phyloP scores from a whole-genome alignment of 768 basidiomycete genomes.

The Boletus speciosus region DNA sequence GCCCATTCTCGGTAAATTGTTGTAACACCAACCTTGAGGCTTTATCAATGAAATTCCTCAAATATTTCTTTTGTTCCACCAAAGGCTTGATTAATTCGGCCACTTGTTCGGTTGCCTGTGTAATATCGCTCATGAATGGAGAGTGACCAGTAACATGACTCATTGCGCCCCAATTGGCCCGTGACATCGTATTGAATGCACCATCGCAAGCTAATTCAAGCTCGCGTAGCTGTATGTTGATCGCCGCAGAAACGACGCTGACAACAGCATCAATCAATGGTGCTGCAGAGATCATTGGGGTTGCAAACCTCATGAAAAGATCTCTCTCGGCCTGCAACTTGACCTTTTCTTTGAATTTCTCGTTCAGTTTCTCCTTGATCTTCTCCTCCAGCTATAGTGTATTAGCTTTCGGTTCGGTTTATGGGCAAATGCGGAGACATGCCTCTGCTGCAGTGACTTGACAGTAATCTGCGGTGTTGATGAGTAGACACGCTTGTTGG shows the following conservation, averaged over 20 bases:
- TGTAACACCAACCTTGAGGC: slow-evolving; percentile 65
- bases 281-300: not conserved
- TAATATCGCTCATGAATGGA: slow-evolving; percentile 72
- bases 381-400: slow-evolving; percentile 80
- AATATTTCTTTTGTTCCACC: slow-evolving; percentile 92
- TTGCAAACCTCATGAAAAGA: slow-evolving; percentile 75
- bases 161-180: slow-evolving; percentile 72
- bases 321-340: slow-evolving; percentile 85
- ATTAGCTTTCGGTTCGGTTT: not conserved
- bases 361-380: slow-evolving; percentile 75
- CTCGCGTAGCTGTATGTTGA: slow-evolving; percentile 76
- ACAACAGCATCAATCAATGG: not conserved
- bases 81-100: slow-evolving; percentile 73
- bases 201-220: slow-evolving; percentile 83
- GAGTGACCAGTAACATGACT: slow-evolving; percentile 88
- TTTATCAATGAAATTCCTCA: slow-evolving; percentile 92
- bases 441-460: slow-evolving; percentile 88
- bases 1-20: not conserved
- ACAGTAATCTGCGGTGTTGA: slow-evolving; percentile 98
- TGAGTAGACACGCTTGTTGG: slow-evolving; percentile 79
- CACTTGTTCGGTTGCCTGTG: slow-evolving; percentile 70
- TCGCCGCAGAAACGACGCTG: slow-evolving; percentile 83
- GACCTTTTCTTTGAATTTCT: slow-evolving; percentile 73
- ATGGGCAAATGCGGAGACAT: slow-evolving; percentile 7
- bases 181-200: slow-evolving; percentile 70